Evolutionary conservation across 345 rosid genomes (phyloP).

Genomic region (Combretum micranthum): DNA sequence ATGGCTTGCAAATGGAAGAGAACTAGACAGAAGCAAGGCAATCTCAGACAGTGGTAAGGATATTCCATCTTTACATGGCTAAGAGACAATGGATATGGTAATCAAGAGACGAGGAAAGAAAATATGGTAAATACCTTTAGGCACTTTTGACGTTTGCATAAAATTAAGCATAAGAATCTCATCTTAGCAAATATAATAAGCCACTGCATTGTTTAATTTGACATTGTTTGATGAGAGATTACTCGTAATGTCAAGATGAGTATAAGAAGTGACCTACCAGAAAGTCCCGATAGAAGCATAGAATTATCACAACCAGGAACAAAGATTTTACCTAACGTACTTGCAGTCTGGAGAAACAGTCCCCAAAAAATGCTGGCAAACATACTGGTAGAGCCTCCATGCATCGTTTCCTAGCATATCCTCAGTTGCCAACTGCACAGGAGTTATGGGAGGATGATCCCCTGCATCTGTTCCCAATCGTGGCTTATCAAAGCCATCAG

Average conservation of each 20-base stretch:
- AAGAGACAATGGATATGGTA: too few species aligned
- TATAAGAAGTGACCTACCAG: not conserved
- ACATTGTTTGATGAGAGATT: not conserved
- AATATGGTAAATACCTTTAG: not conserved
- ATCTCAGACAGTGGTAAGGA: too few species aligned
- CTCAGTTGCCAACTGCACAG: slow-evolving; percentile 73
- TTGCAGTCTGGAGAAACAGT: slow-evolving; percentile 90
- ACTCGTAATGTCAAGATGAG: not conserved
- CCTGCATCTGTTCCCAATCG: slow-evolving; percentile 85
- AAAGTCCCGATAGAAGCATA: not conserved
- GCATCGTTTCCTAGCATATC: slow-evolving; percentile 69
- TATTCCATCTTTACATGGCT: too few species aligned
- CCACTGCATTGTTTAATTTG: not conserved
- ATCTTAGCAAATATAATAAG: too few species aligned
- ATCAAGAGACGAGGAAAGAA: too few species aligned
- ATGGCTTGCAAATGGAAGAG: too few species aligned
- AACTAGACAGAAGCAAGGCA: too few species aligned
- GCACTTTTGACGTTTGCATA: not conserved
- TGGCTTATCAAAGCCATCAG: slow-evolving; percentile 64
- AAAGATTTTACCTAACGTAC: slow-evolving; percentile 48
- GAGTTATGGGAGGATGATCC: slow-evolving; percentile 98
- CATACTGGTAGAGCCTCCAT: slow-evolving; percentile 86
- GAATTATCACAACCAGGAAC: not conserved
- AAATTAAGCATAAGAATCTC: too few species aligned
- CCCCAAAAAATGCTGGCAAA: slow-evolving; percentile 94